Conservation (phyloP, 169 alveolate genomes). For the Cryptosporidium sp. region DNA sequence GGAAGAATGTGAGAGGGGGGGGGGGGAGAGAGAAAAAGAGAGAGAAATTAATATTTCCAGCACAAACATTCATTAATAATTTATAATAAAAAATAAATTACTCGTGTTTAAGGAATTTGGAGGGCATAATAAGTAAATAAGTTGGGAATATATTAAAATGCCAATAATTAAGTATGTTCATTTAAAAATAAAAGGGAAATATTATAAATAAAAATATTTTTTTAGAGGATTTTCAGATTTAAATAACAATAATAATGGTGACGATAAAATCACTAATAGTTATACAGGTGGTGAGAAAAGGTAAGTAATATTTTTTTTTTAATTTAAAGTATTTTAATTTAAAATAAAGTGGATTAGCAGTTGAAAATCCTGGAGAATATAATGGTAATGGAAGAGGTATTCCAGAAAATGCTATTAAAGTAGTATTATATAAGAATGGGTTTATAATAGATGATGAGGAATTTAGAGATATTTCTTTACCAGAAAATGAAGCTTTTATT, state of each 20-base stretch:
- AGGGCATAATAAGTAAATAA: background rate
- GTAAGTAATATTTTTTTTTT: conserved; percentile 23
- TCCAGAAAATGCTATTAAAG: conserved; percentile 82
- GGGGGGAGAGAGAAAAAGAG: background rate
- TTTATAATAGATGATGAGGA: conserved; percentile 92
- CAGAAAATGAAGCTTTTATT: conserved; percentile 90
- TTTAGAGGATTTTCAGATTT: conserved; percentile 69
- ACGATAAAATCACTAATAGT: conserved; percentile 80
- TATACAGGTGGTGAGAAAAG: conserved; percentile 89
- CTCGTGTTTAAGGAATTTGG: background rate
- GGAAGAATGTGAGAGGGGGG: background rate
- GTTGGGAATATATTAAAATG: background rate
- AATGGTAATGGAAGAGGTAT: conserved; percentile 72
- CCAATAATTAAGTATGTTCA: conserved; percentile 40
- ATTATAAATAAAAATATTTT: background rate
- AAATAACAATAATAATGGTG: conserved; percentile 49
- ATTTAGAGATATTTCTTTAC: conserved; percentile 88
- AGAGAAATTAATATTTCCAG: background rate
- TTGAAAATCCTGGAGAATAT: conserved; percentile 83
- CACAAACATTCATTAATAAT: too few species aligned
- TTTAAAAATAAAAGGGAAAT: too few species aligned
- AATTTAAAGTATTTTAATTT: background rate
- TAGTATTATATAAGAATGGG: conserved; percentile 90
- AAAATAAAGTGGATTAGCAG: conserved; percentile 83
- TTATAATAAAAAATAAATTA: background rate